phyloP scores from a whole-genome alignment of 1,284 basidiomycete genomes.

The Naganishia liquefaciens region DNA sequence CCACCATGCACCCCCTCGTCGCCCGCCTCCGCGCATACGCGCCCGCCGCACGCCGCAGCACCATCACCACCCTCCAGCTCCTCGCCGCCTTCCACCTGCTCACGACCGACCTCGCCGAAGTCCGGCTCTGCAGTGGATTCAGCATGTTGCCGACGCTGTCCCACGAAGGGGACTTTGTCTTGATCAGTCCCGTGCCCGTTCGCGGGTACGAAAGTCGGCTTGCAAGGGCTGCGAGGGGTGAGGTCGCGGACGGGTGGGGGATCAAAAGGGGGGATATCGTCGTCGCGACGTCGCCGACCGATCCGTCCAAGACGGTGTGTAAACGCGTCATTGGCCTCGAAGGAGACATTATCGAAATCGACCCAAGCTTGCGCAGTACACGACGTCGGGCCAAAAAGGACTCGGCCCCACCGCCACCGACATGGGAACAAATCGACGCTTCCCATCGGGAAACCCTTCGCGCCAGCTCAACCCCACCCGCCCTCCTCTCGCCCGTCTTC shows the following conservation, averaged over 20 bases:
- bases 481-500: constrained; percentile 26
- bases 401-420: constrained; percentile 3
- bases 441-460: constrained; percentile 49
- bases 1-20: constrained; percentile 20
- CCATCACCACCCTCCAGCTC: constrained; percentile 35
- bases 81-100: constrained; percentile 45
- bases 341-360: constrained; percentile 85
- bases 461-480: background rate
- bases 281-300: constrained; percentile 71
- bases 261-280: constrained; percentile 78
- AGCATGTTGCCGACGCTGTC: constrained; percentile 86
- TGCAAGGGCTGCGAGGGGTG: constrained; percentile 5
- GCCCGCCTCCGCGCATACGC: constrained; percentile 24
- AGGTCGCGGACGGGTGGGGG: constrained; percentile 8
- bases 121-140: constrained; percentile 60
- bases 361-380: constrained; percentile 56
- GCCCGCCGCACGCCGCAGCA: constrained; percentile 24
- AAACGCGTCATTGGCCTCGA: constrained; percentile 89
- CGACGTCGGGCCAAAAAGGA: constrained; percentile 44
- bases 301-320: constrained; percentile 72
- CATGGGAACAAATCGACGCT: constrained; percentile 55
- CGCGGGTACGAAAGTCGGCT: constrained; percentile 37
- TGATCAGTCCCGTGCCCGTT: constrained; percentile 59
- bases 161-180: constrained; percentile 50
- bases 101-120: constrained; percentile 43